These are phyloP conservation scores for Clitoria ternatea DNA, from an alignment of 306 rosid genomes.

Conservation along the genomic window DNA sequence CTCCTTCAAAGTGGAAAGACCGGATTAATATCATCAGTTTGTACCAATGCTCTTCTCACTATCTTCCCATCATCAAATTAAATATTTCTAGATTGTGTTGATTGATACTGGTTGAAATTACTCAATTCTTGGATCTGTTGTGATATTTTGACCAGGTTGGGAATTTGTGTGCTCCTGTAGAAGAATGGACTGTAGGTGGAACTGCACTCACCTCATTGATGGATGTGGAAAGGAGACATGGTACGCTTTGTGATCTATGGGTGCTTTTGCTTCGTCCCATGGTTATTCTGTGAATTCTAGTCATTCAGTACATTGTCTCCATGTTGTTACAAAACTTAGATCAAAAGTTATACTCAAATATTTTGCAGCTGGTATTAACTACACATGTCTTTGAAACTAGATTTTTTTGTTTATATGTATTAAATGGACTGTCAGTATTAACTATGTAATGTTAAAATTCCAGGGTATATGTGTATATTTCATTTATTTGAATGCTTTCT, in stretches of 20 bases:
- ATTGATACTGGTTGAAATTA: slow-evolving; percentile 14
- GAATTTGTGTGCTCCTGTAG: slow-evolving; percentile 85
- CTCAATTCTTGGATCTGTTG: slow-evolving; percentile 8
- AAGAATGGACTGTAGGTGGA: slow-evolving; percentile 96
- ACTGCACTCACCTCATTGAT: slow-evolving; percentile 84
- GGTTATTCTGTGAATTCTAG: not conserved
- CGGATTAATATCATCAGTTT: slow-evolving; percentile 93
- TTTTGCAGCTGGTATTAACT: slow-evolving; percentile 7
- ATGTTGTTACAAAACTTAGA: not conserved
- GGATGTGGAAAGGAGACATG: slow-evolving; percentile 99
- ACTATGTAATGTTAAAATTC: not conserved
- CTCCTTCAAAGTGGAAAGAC: slow-evolving; percentile 89
- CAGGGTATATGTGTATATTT: not conserved
- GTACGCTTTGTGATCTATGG: slow-evolving; percentile 37
- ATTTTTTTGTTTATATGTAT: not conserved
- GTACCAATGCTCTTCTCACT: slow-evolving; percentile 23
- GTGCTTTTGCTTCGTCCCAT: slow-evolving; percentile 9
- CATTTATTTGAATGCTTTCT: slow-evolving; percentile 23
- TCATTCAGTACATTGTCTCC: slow-evolving; percentile 5
- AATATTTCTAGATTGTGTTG: slow-evolving; percentile 10
- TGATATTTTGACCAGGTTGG: slow-evolving; percentile 63
- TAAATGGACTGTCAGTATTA: not conserved
- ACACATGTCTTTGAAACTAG: not conserved
- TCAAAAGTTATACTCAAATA: not conserved
- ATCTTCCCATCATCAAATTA: slow-evolving; percentile 17